Evolutionary conservation across 805 yeast genomes (phyloP).

Genomic region (Candida corydali): DNA sequence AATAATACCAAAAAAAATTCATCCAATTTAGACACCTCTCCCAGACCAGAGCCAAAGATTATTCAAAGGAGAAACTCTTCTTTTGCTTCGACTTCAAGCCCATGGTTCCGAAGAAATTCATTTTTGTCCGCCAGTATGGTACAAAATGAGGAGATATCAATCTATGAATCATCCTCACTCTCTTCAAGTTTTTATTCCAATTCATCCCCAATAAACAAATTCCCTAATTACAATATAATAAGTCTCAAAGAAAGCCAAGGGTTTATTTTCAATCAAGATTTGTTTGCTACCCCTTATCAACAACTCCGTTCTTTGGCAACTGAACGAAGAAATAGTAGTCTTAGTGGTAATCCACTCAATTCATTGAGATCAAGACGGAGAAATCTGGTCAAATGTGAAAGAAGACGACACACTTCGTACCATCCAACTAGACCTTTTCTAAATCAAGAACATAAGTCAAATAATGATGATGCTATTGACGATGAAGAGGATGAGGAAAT

Average conservation of each 20-base stretch:
- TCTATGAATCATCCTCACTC: conserved; percentile 44
- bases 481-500: conserved; percentile 8
- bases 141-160: conserved; percentile 49
- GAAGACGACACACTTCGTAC: conserved; percentile 29
- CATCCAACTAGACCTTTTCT: conserved; percentile 22
- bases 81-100: conserved; percentile 41
- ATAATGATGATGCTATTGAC: conserved; percentile 14
- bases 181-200: too few relatives aligned
- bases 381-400: conserved; percentile 4
- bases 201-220: conserved; percentile 23
- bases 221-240: conserved; percentile 30
- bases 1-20: neutral
- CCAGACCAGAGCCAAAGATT: conserved; percentile 11
- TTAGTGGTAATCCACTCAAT: neutral
- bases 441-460: neutral
- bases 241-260: conserved; percentile 66
- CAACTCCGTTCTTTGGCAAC: conserved; percentile 42
- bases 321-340: conserved; percentile 24
- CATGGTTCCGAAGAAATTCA: conserved; percentile 53
- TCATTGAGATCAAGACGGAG: neutral
- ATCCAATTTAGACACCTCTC: neutral
- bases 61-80: conserved; percentile 20
- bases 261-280: conserved; percentile 70
- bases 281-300: conserved; percentile 68
- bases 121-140: conserved; percentile 57